Conservation (phyloP, 176 grass and related monocot species). For the Ensete glaucum region DNA sequence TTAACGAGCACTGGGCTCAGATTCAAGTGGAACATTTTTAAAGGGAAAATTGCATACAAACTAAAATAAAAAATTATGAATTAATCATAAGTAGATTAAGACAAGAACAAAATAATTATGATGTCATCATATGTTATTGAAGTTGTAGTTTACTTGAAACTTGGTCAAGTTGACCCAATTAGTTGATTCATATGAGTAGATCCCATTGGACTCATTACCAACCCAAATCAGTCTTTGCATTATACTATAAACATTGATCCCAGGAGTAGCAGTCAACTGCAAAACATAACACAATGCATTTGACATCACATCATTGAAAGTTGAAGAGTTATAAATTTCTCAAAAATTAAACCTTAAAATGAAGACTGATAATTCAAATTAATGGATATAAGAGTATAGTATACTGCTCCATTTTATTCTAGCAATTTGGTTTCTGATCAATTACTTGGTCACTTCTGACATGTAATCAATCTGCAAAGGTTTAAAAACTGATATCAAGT, state of each 20-base stretch:
- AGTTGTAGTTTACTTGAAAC: not conserved
- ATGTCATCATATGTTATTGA: not conserved
- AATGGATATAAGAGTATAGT: not conserved
- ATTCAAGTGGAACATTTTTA: not conserved
- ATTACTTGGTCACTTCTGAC: not conserved
- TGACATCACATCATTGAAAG: not conserved
- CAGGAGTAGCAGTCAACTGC: too few relatives aligned
- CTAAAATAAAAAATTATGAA: not conserved
- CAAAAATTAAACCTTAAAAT: not conserved
- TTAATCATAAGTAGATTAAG: not conserved
- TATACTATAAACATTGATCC: too few relatives aligned
- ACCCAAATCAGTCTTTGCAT: too few relatives aligned
- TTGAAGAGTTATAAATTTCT: not conserved
- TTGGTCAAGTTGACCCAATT: not conserved
- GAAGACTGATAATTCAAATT: not conserved
- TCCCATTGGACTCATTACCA: too few relatives aligned
- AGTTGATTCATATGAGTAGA: too few relatives aligned
- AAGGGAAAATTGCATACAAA: not conserved
- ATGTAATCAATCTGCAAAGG: too few relatives aligned
- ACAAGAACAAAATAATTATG: too few relatives aligned
- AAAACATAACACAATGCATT: not conserved
- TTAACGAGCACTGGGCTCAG: not conserved
- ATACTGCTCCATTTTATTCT: not conserved
- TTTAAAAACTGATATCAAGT: not conserved
- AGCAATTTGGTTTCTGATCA: not conserved